Percentiles rank a stretch among this genome's conserved stretches.
These are phyloP conservation scores for Hypoxylon sp. DNA, from an alignment of 2,329 filamentous ascomycete species.

Conservation along the genomic window DNA sequence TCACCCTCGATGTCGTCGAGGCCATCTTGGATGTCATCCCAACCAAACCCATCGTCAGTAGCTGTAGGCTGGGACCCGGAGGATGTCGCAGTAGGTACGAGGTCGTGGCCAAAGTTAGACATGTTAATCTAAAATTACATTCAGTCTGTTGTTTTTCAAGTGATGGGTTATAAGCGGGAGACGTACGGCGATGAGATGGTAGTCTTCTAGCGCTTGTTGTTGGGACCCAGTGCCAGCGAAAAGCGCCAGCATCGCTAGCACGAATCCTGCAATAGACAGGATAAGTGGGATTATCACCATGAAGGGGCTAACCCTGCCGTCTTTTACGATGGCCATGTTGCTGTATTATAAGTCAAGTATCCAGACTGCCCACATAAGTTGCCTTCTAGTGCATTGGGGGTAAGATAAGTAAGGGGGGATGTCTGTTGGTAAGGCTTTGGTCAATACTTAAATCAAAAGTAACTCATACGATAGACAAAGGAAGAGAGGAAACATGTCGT, in stretches of 20 bases:
- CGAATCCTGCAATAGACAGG: conserved; percentile 55
- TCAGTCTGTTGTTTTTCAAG: conserved; percentile 20
- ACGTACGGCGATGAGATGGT: conserved; percentile 58
- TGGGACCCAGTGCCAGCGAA: conserved; percentile 58
- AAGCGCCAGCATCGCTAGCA: conserved; percentile 56
- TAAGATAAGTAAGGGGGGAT: conserved; percentile 1
- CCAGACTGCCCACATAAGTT: conserved; percentile 2
- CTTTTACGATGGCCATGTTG: conserved; percentile 24
- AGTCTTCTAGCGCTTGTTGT: conserved; percentile 56
- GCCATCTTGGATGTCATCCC: conserved; percentile 47
- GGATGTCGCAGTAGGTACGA: conserved; percentile 52
- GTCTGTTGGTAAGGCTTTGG: neutral
- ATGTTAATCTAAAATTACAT: conserved; percentile 57
- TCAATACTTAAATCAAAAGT: conserved; percentile 17
- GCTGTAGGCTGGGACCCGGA: conserved; percentile 46
- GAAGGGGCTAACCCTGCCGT: conserved; percentile 40
- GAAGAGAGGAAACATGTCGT: conserved; percentile 8
- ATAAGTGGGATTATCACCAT: conserved; percentile 53
- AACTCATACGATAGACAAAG: conserved; percentile 25
- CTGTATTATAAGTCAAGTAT: neutral
- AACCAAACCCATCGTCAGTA: conserved; percentile 46
- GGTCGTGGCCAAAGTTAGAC: conserved; percentile 58
- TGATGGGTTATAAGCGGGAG: neutral
- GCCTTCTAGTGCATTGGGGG: neutral
- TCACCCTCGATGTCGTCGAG: conserved; percentile 48